Evolutionary conservation across 1,139 yeast genomes (phyloP).

Genomic region (Yamadazyma sp.): DNA sequence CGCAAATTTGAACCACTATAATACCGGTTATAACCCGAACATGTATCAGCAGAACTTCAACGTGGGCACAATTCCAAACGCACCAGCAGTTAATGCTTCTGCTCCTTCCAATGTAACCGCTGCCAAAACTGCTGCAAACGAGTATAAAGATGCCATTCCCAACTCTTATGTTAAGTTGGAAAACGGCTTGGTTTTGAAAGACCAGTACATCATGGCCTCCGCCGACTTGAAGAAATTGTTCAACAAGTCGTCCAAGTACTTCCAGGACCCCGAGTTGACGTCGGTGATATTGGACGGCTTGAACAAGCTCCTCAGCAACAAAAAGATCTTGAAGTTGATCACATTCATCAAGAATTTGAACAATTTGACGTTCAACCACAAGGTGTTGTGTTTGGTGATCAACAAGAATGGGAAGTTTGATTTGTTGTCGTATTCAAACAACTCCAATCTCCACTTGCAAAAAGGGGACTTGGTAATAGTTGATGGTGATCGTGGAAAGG

Average conservation of each 20-base stretch:
- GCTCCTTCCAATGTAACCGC: neutral
- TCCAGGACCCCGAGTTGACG: conserved; percentile 38
- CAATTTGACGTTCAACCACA: conserved; percentile 43
- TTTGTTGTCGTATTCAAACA: conserved; percentile 42
- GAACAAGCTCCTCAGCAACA: conserved; percentile 27
- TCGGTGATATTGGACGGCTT: conserved; percentile 37
- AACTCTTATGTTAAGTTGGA: conserved; percentile 48
- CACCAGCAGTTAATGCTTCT: neutral
- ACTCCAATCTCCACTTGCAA: conserved; percentile 52
- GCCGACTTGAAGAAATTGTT: conserved; percentile 46
- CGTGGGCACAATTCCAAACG: too few species aligned
- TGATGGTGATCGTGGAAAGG: conserved; percentile 54
- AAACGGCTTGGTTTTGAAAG: conserved; percentile 55
- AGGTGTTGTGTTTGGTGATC: conserved; percentile 46
- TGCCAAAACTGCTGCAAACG: neutral
- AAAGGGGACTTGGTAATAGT: conserved; percentile 47
- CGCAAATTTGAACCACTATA: conserved; percentile 1
- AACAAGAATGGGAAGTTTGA: conserved; percentile 61
- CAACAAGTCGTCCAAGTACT: conserved; percentile 45
- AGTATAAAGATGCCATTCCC: too few species aligned
- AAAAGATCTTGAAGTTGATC: conserved; percentile 34
- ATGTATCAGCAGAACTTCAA: neutral
- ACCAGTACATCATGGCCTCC: conserved; percentile 54
- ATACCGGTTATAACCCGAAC: neutral
- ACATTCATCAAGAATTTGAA: conserved; percentile 44